Percentiles rank a stretch among this genome's conserved stretches.
phyloP scores from a whole-genome alignment of 768 basidiomycete genomes.

The Agrocybe praecox region DNA sequence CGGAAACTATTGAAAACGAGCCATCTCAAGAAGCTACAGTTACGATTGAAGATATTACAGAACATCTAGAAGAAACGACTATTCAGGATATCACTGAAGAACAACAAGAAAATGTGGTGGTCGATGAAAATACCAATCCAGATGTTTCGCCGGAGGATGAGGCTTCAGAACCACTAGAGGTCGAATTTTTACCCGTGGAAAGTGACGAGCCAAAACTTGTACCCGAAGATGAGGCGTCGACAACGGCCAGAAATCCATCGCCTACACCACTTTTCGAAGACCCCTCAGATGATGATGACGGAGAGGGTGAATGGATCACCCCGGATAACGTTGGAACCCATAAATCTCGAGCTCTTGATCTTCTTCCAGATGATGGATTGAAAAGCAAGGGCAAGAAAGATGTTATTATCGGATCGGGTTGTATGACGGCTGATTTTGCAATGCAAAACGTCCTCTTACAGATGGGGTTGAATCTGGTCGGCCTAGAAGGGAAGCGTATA shows the following conservation, averaged over 20 bases:
- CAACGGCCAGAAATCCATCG: slow-evolving; percentile 19
- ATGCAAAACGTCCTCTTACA: slow-evolving; percentile 98
- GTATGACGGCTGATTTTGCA: slow-evolving; percentile 98
- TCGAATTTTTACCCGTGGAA: slow-evolving; percentile 42
- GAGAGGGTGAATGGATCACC: slow-evolving; percentile 97
- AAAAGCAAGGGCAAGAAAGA: slow-evolving; percentile 40
- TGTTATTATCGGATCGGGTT: slow-evolving; percentile 65
- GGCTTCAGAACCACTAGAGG: slow-evolving; percentile 41
- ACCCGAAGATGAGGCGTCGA: slow-evolving; percentile 10
- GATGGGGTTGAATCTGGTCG: slow-evolving; percentile 89
- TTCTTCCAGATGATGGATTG: slow-evolving; percentile 62
- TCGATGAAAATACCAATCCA: slow-evolving; percentile 15
- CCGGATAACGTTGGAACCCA: slow-evolving; percentile 82
- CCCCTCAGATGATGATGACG: slow-evolving; percentile 78
- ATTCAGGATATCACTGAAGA: slow-evolving; percentile 17
- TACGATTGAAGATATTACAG: slow-evolving; percentile 15
- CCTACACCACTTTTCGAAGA: slow-evolving; percentile 64
- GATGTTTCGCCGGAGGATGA: slow-evolving; percentile 9
- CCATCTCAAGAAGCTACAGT: slow-evolving; percentile 7
- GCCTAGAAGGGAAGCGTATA: slow-evolving; percentile 89
- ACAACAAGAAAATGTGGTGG: slow-evolving; percentile 2
- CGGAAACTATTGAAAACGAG: slow-evolving; percentile 2
- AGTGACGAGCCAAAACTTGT: slow-evolving; percentile 16
- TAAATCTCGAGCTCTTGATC: slow-evolving; percentile 84
- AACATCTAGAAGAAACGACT: slow-evolving; percentile 16